These are phyloP conservation scores for Microdochium trichocladiopsis DNA, from an alignment of 2,329 filamentous ascomycete genomes.

Conservation along the genomic window DNA sequence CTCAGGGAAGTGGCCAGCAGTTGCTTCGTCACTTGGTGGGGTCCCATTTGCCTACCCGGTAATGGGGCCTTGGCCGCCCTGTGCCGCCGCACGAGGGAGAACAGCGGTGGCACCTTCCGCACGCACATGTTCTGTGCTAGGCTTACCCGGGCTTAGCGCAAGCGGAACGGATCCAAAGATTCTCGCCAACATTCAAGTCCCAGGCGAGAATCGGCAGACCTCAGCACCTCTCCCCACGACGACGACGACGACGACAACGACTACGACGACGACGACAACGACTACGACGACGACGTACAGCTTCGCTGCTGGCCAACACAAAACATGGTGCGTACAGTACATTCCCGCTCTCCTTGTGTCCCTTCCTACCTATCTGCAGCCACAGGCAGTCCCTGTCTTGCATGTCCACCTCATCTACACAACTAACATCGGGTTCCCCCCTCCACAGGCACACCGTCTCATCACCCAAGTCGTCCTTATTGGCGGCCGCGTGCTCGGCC, in stretches of 20 bases:
- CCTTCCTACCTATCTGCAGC: not conserved
- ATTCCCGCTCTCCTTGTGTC: not conserved
- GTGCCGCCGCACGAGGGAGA: too few relatives aligned
- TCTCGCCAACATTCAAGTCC: not conserved
- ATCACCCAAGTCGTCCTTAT: conserved; percentile 89
- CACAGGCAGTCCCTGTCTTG: not conserved
- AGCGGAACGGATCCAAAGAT: not conserved
- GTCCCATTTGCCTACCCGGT: not conserved
- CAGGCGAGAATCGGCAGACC: not conserved
- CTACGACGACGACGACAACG: not conserved
- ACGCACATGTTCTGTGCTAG: not conserved
- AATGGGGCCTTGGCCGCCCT: not conserved
- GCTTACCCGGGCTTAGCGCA: not conserved
- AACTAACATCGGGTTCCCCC: conserved; percentile 2
- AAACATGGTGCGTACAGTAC: not conserved
- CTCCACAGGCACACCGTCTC: conserved; percentile 79
- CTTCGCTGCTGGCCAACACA: not conserved
- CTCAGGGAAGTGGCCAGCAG: not conserved
- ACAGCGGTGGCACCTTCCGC: not conserved
- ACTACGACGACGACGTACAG: too few relatives aligned
- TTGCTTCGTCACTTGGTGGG: not conserved
- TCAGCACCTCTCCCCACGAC: not conserved
- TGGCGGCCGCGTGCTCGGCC: conserved; percentile 84
- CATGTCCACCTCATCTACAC: not conserved
- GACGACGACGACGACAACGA: not conserved